phyloP scores from a whole-genome alignment of 768 basidiomycete species.

The Auriculariales sp. region DNA sequence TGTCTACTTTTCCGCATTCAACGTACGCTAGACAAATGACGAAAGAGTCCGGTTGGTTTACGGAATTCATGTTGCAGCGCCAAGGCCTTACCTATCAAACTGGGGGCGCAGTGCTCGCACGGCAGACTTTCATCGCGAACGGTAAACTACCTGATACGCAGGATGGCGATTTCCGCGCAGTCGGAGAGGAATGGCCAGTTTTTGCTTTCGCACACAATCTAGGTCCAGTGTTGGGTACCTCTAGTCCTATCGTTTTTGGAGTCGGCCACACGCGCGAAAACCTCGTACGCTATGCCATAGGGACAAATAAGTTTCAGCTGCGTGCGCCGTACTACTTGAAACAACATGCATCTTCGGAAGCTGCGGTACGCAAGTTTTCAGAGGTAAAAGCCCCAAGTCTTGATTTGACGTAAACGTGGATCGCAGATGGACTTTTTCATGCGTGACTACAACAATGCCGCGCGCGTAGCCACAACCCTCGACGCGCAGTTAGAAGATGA shows the following conservation, averaged over 20 bases:
- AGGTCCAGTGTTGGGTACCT: background rate
- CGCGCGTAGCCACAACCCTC: constrained; percentile 3
- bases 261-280: constrained; percentile 4
- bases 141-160: background rate
- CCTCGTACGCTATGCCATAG: background rate
- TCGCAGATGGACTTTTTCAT: constrained; percentile 3
- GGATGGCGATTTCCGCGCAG: background rate
- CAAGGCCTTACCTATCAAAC: background rate
- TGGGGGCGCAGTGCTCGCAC: background rate
- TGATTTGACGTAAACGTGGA: background rate
- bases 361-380: constrained; percentile 1
- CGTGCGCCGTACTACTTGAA: constrained; percentile 3
- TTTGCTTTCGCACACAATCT: constrained; percentile 2
- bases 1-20: background rate
- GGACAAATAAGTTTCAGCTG: constrained; percentile 1
- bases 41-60: background rate
- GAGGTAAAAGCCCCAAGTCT: background rate
- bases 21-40: background rate
- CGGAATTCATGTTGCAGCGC: background rate
- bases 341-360: background rate
- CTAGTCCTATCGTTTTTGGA: constrained; percentile 1
- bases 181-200: background rate
- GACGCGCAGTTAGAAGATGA: constrained; percentile 7
- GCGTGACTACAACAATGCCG: constrained; percentile 1
- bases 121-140: background rate